Evolutionary conservation across 148 eudicot genomes (phyloP), one percentile per base, ranked within the genome.

Genomic region (Hydrangea macrophylla): DNA sequence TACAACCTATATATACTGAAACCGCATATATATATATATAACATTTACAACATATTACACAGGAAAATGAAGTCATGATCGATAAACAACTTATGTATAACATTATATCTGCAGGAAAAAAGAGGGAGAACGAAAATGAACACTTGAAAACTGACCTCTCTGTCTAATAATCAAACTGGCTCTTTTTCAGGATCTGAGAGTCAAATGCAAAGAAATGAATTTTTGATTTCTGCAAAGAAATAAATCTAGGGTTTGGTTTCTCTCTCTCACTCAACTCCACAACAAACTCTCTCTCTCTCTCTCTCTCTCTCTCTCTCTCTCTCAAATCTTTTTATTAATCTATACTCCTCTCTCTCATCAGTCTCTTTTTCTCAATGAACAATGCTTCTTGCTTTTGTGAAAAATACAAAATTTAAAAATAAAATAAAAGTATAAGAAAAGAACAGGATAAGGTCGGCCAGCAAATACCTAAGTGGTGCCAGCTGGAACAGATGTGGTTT

Each of bases 371-470:
- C n/a, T n/a, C n/a, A n/a, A n/a, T n/a, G n/a, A n/a, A 33, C 18
- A 26, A 25, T 44, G 64, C n/a, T 7, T 42, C 17, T 31, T 24
- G 56, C 37, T 64, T 64, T 72, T 56, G 69, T n/a, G n/a, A n/a
- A n/a, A n/a, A n/a, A n/a, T n/a, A n/a, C n/a, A n/a, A n/a, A n/a
- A n/a, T n/a, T n/a, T n/a, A 45, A 25, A 37, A 32, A 11, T 36
- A 4, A 20, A 13, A 28, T 55, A 55, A 27, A 22, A 37, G 53
- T 37, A 51, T 8, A 33, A 56, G 6, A 25, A 40, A 31, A 31
- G 18, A 71, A 73, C 33, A 64, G 64, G 76, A 73, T 73, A 73
- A 73, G 76, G 65, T 73, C 63, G 70, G 64, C 64, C 64, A 73
- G 64, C 64, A 64, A 64, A 57, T 27, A 31, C 27, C n/a, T 30